phyloP scores from a whole-genome alignment of 495 filamentous ascomycete genomes.

The Chaetomium tenue region DNA sequence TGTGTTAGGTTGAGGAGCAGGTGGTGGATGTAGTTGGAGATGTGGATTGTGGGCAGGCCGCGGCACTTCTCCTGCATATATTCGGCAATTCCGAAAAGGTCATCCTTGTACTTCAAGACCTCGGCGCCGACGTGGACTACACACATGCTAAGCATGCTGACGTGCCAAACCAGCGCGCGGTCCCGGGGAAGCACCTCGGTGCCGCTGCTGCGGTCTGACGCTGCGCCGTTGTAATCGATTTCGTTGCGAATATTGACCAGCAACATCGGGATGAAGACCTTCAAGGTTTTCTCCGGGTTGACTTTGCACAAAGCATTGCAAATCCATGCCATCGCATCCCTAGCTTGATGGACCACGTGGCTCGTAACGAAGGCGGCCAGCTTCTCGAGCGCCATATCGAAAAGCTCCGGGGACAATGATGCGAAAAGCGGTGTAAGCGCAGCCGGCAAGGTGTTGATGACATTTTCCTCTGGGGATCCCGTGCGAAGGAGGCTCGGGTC shows the following conservation, averaged over 20 bases:
- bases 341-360: constrained; percentile 95
- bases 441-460: constrained; percentile 92
- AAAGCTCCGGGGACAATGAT: constrained; percentile 88
- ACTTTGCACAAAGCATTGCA: constrained; percentile 94
- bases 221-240: constrained; percentile 96
- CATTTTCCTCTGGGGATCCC: constrained; percentile 92
- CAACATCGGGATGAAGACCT: constrained; percentile 83
- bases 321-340: constrained; percentile 98
- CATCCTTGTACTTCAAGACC: constrained; percentile 79
- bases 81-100: constrained; percentile 85
- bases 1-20: constrained; percentile 95
- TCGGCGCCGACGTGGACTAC: constrained; percentile 92
- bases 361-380: constrained; percentile 88
- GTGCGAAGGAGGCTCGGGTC: constrained; percentile 82
- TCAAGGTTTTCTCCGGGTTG: constrained; percentile 86
- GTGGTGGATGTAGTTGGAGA: constrained; percentile 97
- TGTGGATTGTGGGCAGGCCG: constrained; percentile 89
- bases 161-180: constrained; percentile 90
- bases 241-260: constrained; percentile 90
- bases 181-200: constrained; percentile 91
- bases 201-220: constrained; percentile 88
- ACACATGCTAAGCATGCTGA: constrained; percentile 97
- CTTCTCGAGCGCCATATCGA: constrained; percentile 86
- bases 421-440: constrained; percentile 89
- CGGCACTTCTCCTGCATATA: constrained; percentile 96